Percentiles rank a stretch among this genome's conserved stretches.
phyloP scores from a whole-genome alignment of 805 yeast species.

The Lipomyces orientalis region DNA sequence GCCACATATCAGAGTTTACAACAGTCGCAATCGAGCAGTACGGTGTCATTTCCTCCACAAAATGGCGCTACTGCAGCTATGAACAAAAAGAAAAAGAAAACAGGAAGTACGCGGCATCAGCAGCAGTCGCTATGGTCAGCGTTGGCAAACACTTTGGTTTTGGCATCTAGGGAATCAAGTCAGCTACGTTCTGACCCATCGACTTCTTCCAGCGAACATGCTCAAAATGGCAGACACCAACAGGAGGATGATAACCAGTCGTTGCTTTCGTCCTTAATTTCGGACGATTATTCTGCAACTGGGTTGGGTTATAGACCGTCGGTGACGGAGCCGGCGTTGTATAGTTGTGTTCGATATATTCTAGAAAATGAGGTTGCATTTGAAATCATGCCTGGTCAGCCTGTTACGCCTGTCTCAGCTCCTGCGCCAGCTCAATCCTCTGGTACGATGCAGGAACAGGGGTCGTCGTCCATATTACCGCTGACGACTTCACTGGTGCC shows the following conservation, averaged over 20 bases:
- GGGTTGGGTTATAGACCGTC: constrained; percentile 25
- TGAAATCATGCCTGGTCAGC: constrained; percentile 36
- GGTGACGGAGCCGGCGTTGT: constrained; percentile 30
- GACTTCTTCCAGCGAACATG: background rate
- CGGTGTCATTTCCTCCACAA: background rate
- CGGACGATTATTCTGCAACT: constrained; percentile 26
- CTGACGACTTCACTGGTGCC: constrained; percentile 31
- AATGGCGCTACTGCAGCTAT: constrained; percentile 27
- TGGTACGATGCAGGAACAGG: constrained; percentile 1
- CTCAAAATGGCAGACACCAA: constrained; percentile 5
- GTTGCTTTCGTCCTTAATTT: constrained; percentile 27
- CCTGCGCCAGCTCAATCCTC: background rate
- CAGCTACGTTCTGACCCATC: constrained; percentile 14
- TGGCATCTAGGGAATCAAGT: constrained; percentile 45
- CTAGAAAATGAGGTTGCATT: constrained; percentile 46
- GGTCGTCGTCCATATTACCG: constrained; percentile 18
- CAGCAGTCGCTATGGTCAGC: constrained; percentile 48
- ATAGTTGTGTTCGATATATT: constrained; percentile 42
- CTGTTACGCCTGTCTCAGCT: constrained; percentile 1
- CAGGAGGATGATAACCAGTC: constrained; percentile 16
- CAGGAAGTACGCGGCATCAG: constrained; percentile 36
- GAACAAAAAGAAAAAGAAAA: constrained; percentile 41
- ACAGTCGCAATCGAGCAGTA: background rate
- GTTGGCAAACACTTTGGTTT: constrained; percentile 45
- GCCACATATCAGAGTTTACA: constrained; percentile 13